Conservation (phyloP, 768 basidiomycete species). For the Macrolepiota albuminosa region DNA sequence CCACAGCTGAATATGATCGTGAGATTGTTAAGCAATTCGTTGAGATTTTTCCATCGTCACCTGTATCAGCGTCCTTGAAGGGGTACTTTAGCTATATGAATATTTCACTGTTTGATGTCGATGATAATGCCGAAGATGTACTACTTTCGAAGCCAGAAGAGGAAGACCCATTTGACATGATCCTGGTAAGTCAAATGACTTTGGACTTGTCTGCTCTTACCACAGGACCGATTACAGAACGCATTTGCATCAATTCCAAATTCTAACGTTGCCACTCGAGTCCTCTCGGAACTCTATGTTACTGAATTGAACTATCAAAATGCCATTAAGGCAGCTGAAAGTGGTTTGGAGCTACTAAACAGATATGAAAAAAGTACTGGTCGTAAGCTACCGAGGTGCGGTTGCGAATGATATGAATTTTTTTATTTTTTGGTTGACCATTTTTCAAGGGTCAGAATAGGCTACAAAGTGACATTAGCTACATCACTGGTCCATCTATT, state of each 20-base stretch:
- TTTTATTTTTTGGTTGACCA: background rate
- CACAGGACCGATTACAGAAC: constrained; percentile 34
- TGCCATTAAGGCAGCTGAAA: constrained; percentile 66
- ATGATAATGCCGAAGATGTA: constrained; percentile 35
- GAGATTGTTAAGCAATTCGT: constrained; percentile 55
- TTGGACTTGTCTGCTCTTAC: background rate
- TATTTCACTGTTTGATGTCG: constrained; percentile 33
- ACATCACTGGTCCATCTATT: constrained; percentile 79
- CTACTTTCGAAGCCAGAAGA: constrained; percentile 25
- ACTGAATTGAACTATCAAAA: constrained; percentile 70
- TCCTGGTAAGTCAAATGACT: constrained; percentile 49
- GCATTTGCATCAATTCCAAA: constrained; percentile 44
- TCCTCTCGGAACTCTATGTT: constrained; percentile 62
- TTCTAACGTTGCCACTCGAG: constrained; percentile 63
- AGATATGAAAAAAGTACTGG: constrained; percentile 55
- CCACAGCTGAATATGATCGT: constrained; percentile 57
- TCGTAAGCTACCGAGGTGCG: constrained; percentile 44
- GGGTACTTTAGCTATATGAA: constrained; percentile 67
- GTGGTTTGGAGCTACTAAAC: constrained; percentile 54
- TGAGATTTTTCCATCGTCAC: constrained; percentile 55
- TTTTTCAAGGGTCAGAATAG: constrained; percentile 50
- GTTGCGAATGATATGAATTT: background rate
- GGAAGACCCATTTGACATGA: constrained; percentile 56
- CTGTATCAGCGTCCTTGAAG: constrained; percentile 51
- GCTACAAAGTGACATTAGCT: constrained; percentile 68